These are phyloP conservation scores for Zalerion maritima DNA, from an alignment of 495 filamentous ascomycete genomes.

Conservation along the genomic window DNA sequence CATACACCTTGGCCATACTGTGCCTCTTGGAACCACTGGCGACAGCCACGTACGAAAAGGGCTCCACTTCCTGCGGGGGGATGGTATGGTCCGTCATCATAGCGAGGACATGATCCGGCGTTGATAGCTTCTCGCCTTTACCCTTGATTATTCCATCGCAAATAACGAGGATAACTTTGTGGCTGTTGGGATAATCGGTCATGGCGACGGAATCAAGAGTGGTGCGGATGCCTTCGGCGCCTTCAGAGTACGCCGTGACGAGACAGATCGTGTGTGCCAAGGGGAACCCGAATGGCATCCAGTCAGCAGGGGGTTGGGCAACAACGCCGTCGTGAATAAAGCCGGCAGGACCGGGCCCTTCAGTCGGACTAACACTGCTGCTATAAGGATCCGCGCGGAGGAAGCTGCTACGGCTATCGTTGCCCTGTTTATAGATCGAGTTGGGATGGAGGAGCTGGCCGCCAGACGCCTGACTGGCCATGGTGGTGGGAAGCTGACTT, in stretches of 20 bases:
- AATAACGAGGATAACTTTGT: slow-evolving; percentile 89
- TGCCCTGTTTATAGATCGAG: slow-evolving; percentile 59
- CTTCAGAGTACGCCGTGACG: slow-evolving; percentile 96
- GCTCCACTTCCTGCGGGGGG: slow-evolving; percentile 60
- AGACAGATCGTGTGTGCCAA: slow-evolving; percentile 86
- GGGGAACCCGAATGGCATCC: slow-evolving; percentile 90
- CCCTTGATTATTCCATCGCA: slow-evolving; percentile 98
- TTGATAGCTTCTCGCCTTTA: slow-evolving; percentile 72
- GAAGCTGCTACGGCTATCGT: slow-evolving; percentile 47
- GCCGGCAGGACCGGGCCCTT: slow-evolving; percentile 70
- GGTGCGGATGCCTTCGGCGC: slow-evolving; percentile 78
- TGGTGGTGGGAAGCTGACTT: slow-evolving; percentile 62
- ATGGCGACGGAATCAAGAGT: slow-evolving; percentile 93
- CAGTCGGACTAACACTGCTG: slow-evolving; percentile 44
- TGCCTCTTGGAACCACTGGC: slow-evolving; percentile 92
- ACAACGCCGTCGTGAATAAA: slow-evolving; percentile 95
- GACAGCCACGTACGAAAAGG: slow-evolving; percentile 93
- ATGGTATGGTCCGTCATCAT: slow-evolving; percentile 93
- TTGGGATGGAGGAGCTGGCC: slow-evolving; percentile 58
- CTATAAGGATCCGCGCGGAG: slow-evolving; percentile 32
- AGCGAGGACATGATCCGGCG: slow-evolving; percentile 74
- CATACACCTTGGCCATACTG: slow-evolving; percentile 98
- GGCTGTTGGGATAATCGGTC: slow-evolving; percentile 97
- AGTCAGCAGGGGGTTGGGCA: slow-evolving; percentile 93
- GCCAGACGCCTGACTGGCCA: slow-evolving; percentile 86